Conservation (phyloP, 441 rosid genomes). For the Pelargonium myrrhifolium region DNA sequence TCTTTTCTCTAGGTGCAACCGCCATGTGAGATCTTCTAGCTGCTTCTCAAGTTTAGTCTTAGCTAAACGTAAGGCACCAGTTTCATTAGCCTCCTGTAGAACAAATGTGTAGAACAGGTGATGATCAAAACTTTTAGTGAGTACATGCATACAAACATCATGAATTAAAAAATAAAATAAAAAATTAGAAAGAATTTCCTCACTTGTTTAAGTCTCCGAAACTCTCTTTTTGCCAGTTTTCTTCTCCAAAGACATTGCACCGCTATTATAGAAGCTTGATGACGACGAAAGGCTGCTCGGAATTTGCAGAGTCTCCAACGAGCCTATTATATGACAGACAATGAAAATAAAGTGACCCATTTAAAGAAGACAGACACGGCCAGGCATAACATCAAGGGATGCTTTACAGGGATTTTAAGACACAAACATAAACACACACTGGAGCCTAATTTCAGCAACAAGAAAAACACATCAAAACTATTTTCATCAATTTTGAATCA, state of each 20-base stretch:
- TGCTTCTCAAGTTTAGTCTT: constrained; percentile 94
- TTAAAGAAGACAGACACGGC: neutral
- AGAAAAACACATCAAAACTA: neutral
- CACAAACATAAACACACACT: neutral
- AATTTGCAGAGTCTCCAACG: constrained; percentile 70
- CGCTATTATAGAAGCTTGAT: constrained; percentile 59
- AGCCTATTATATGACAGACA: constrained; percentile 39
- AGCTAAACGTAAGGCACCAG: constrained; percentile 89
- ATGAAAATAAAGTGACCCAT: neutral
- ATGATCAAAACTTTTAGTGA: neutral
- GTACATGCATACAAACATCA: neutral
- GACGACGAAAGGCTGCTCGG: constrained; percentile 52
- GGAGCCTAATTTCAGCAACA: neutral
- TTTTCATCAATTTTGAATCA: neutral
- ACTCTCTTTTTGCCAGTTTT: constrained; percentile 78
- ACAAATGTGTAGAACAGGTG: constrained; percentile 12
- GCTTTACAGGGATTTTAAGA: neutral
- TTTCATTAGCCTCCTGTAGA: constrained; percentile 80
- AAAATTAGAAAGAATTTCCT: constrained; percentile 16
- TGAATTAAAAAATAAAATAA: neutral
- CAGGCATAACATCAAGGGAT: neutral
- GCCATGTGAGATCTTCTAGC: constrained; percentile 88
- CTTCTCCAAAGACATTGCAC: constrained; percentile 89
- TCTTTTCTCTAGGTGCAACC: constrained; percentile 82
- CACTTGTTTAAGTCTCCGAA: constrained; percentile 73